phyloP scores from a whole-genome alignment of 768 basidiomycete species.

The Suillus brevipes region DNA sequence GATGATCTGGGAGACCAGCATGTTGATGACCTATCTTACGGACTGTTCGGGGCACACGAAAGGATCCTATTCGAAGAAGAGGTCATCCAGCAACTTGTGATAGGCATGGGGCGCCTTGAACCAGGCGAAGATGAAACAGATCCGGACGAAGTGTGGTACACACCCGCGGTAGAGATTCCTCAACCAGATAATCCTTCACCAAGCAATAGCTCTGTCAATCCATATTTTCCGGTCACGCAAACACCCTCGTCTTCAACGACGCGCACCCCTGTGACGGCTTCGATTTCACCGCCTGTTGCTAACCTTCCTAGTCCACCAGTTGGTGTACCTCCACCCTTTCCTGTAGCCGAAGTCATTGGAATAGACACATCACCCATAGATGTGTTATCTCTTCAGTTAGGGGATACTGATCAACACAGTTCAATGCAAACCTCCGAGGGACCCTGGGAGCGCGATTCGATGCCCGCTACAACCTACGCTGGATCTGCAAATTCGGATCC shows the following conservation, averaged over 20 bases:
- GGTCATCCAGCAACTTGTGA: constrained; percentile 81
- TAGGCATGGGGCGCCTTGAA: constrained; percentile 84
- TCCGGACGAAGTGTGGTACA: constrained; percentile 33
- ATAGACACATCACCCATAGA: constrained; percentile 18
- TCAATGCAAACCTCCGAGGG: neutral
- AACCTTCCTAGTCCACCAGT: constrained; percentile 14
- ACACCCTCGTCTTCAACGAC: constrained; percentile 24
- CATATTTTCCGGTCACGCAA: constrained; percentile 53
- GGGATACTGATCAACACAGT: constrained; percentile 12
- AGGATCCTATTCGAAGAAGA: constrained; percentile 74
- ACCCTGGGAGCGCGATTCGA: neutral
- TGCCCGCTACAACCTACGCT: neutral
- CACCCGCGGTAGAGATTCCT: constrained; percentile 31
- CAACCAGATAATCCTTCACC: constrained; percentile 9
- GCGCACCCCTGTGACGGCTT: constrained; percentile 22
- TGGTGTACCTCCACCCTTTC: constrained; percentile 18
- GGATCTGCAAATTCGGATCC: constrained; percentile 14
- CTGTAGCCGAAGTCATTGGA: constrained; percentile 14
- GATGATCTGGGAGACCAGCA: constrained; percentile 43
- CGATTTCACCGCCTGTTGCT: constrained; percentile 15
- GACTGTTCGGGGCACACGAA: constrained; percentile 55
- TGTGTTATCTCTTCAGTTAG: constrained; percentile 18
- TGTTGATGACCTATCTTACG: constrained; percentile 35
- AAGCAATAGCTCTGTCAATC: constrained; percentile 36
- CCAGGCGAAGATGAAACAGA: constrained; percentile 37